Evolutionary conservation across 2,329 filamentous ascomycete species (phyloP).

Genomic region (Arachnomyces sp.): DNA sequence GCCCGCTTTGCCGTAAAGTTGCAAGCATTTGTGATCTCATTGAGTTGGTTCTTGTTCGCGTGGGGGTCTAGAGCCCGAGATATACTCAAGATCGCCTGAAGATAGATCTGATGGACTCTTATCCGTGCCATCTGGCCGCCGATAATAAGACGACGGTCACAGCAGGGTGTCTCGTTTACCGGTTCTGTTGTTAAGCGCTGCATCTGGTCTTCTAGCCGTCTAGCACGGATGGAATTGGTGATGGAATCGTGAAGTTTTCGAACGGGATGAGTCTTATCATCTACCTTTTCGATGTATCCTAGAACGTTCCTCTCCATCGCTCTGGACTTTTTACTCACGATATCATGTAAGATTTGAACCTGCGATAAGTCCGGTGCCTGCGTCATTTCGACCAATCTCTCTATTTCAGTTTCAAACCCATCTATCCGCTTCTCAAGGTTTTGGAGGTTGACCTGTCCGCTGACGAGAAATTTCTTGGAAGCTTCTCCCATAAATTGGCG

Average conservation of each 20-base stretch:
- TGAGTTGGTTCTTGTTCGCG: too few species aligned
- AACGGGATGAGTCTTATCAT: conserved; percentile 28
- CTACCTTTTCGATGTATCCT: conserved; percentile 16
- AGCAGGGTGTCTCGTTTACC: conserved; percentile 13
- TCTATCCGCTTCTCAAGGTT: conserved; percentile 15
- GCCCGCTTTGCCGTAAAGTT: background rate
- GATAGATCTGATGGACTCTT: conserved; percentile 19
- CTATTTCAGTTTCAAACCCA: conserved; percentile 15
- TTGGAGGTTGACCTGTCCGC: conserved; percentile 19
- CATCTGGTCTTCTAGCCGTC: conserved; percentile 14
- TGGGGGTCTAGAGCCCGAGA: background rate
- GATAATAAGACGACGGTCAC: conserved; percentile 24
- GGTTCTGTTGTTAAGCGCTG: conserved; percentile 13
- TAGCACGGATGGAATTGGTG: conserved; percentile 15
- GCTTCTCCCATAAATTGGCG: conserved; percentile 31
- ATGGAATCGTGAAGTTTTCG: conserved; percentile 34
- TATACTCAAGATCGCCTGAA: conserved; percentile 26
- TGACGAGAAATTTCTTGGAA: conserved; percentile 29
- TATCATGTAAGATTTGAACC: conserved; percentile 14
- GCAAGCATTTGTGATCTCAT: too few species aligned
- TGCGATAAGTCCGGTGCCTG: background rate
- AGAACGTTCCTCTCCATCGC: conserved; percentile 16
- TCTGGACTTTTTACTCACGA: background rate
- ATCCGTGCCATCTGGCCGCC: conserved; percentile 23
- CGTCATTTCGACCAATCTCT: conserved; percentile 9